These are phyloP conservation scores for Rhypophila decipiens DNA, from an alignment of 495 filamentous ascomycete species.

Conservation along the genomic window DNA sequence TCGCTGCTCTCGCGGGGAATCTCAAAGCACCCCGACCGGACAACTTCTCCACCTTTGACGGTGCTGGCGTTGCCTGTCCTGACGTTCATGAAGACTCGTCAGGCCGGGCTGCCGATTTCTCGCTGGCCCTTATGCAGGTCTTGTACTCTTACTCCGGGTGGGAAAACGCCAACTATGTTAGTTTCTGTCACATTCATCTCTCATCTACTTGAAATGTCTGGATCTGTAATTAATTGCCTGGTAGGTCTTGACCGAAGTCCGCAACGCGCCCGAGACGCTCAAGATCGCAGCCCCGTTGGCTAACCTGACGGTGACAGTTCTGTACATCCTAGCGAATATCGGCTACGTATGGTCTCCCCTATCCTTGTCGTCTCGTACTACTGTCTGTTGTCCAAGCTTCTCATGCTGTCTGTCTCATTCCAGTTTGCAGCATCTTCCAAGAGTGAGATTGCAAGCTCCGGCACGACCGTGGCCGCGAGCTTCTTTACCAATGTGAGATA, in stretches of 20 bases:
- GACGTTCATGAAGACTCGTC: slow-evolving; percentile 2
- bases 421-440: slow-evolving; percentile 58
- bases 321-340: slow-evolving; percentile 56
- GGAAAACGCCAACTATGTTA: slow-evolving; percentile 51
- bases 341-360: slow-evolving; percentile 33
- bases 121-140: background rate
- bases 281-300: slow-evolving; percentile 55
- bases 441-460: slow-evolving; percentile 45
- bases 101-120: slow-evolving; percentile 40
- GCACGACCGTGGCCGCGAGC: slow-evolving; percentile 47
- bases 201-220: background rate
- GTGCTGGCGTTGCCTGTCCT: slow-evolving; percentile 14
- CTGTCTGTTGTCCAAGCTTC: background rate
- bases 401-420: too few species aligned
- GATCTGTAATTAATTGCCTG: background rate
- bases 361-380: background rate
- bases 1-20: slow-evolving; percentile 29
- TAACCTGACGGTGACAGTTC: slow-evolving; percentile 46
- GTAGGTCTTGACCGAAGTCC: slow-evolving; percentile 46
- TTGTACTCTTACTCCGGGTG: slow-evolving; percentile 58
- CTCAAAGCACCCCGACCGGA: slow-evolving; percentile 8
- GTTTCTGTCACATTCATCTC: too few species aligned
- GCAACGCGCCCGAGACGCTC: slow-evolving; percentile 52
- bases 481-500: slow-evolving; percentile 54
- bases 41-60: slow-evolving; percentile 46